Conservation (phyloP, 495 filamentous ascomycete species). For the Aspergillus ellipticus region DNA sequence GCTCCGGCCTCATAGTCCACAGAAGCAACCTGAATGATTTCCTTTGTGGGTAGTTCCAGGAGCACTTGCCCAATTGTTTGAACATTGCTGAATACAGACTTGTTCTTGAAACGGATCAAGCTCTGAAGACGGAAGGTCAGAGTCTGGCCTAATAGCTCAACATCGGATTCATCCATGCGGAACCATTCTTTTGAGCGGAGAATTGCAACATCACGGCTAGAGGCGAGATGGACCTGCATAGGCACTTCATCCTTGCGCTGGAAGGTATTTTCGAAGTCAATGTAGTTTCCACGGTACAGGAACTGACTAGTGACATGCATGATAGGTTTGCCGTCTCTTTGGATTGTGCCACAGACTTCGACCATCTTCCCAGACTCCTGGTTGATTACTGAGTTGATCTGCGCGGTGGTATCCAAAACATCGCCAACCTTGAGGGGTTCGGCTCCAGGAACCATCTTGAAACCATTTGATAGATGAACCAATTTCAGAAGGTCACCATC, state of each 20-base stretch:
- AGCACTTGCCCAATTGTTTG: slow-evolving; percentile 91
- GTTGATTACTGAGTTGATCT: slow-evolving; percentile 97
- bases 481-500: slow-evolving; percentile 93
- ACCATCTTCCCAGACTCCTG: slow-evolving; percentile 99
- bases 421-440: slow-evolving; percentile 93
- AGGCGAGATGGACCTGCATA: slow-evolving; percentile 84
- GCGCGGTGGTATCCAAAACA: slow-evolving; percentile 85
- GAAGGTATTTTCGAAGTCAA: slow-evolving; percentile 96
- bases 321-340: slow-evolving; percentile 77
- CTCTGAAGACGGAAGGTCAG: slow-evolving; percentile 94
- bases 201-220: slow-evolving; percentile 87
- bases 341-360: slow-evolving; percentile 95
- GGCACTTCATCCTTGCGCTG: slow-evolving; percentile 94
- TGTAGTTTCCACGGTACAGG: slow-evolving; percentile 88
- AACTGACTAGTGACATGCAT: slow-evolving; percentile 99
- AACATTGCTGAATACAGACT: slow-evolving; percentile 85
- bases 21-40: slow-evolving; percentile 91
- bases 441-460: slow-evolving; percentile 96
- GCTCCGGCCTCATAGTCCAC: slow-evolving; percentile 87
- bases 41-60: slow-evolving; percentile 93
- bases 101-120: slow-evolving; percentile 90
- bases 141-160: slow-evolving; percentile 84
- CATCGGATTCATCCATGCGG: slow-evolving; percentile 71
- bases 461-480: slow-evolving; percentile 92
- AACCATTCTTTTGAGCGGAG: slow-evolving; percentile 98